Conservation (phyloP, 2,329 filamentous ascomycete genomes). For the Penicillium sclerotiorum region DNA sequence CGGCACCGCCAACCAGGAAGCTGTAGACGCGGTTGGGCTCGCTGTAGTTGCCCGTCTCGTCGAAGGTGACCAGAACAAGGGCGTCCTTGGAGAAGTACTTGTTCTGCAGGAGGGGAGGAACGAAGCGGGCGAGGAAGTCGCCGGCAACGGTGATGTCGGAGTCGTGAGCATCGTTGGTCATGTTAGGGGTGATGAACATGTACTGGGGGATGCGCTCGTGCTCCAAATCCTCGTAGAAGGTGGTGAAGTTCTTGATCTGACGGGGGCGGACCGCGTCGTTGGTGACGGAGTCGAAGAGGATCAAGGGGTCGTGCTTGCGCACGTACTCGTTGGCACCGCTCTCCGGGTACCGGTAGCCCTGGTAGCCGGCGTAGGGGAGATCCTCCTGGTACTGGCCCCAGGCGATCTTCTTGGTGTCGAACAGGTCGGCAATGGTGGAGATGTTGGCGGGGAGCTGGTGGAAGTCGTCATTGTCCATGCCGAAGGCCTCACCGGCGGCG, state of each 20-base stretch:
- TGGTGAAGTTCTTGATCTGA: constrained; percentile 72
- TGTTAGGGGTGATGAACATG: constrained; percentile 56
- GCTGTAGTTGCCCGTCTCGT: constrained; percentile 73
- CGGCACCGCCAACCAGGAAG: constrained; percentile 73
- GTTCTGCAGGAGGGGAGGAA: constrained; percentile 70
- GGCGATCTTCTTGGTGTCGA: constrained; percentile 65
- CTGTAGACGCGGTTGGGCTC: constrained; percentile 69
- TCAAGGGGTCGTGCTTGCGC: constrained; percentile 73
- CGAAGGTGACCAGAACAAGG: constrained; percentile 75
- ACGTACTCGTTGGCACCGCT: constrained; percentile 75
- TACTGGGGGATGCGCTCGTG: constrained; percentile 69
- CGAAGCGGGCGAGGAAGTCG: constrained; percentile 67
- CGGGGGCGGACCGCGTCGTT: constrained; percentile 61
- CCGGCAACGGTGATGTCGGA: constrained; percentile 69
- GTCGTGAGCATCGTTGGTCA: constrained; percentile 74
- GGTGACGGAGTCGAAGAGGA: constrained; percentile 69
- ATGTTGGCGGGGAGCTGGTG: constrained; percentile 62
- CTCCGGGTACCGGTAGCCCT: constrained; percentile 65
- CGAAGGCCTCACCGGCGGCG: constrained; percentile 72
- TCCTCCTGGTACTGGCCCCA: constrained; percentile 79
- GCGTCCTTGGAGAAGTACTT: constrained; percentile 74
- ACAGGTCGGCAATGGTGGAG: constrained; percentile 68
- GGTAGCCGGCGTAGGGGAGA: constrained; percentile 73
- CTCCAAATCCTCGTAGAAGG: constrained; percentile 69
- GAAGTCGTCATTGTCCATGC: constrained; percentile 69